Evolutionary conservation across 768 basidiomycete genomes (phyloP), one percentile per base, ranked within the genome.

Genomic region (Boletus coccyginus): DNA sequence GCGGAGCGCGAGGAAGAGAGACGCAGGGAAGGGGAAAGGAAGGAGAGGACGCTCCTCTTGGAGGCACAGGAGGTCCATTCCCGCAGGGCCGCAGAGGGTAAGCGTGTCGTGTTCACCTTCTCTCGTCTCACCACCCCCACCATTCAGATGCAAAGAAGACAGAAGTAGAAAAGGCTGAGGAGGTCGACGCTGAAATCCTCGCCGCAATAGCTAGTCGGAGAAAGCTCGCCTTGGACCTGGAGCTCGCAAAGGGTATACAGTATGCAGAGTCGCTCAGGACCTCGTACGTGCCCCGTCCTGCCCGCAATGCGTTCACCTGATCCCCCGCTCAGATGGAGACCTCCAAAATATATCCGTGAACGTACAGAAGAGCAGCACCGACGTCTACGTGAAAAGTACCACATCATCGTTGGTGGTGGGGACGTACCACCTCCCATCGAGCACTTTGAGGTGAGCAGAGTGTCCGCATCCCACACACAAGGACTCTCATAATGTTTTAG

Each of bases 51-150:
- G 0, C 74, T 99, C 46, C 74, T 99, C 48, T 71, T 94, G 66
- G 94, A 97, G 70, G 97, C 97, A 1, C 94, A 98, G 73, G 96
- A 98, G 67, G 95, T 98, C 33, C 93, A 96, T 66, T 80, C 81
- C 27, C 80, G 80, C 70, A 92, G 87, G 72, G 92, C 89, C 5
- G 80, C 78, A 52, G 91, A 96, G 76, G 90, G 93, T 92, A 52
- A 44, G 75, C 66, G 17, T 41, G 36, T 46, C 10, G 10, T 56
- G 35, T 29, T 42, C 41, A 29, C 31, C 44, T 40, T 38, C 19
- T 42, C 53, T 63, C 47, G 54, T 55, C 45, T 62, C 78, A 48
- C 40, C 29, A 50, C 38, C 10, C 7, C 13, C 29, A 24, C 12
- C 51, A 27, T 27, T 6, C 47, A 86, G 95, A 98, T 73, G 86